A percentile compares a stretch with the other conserved stretches of the same genome.
Evolutionary conservation across 495 filamentous ascomycete genomes (phyloP).

Genomic region (Aspergillus leporis): DNA sequence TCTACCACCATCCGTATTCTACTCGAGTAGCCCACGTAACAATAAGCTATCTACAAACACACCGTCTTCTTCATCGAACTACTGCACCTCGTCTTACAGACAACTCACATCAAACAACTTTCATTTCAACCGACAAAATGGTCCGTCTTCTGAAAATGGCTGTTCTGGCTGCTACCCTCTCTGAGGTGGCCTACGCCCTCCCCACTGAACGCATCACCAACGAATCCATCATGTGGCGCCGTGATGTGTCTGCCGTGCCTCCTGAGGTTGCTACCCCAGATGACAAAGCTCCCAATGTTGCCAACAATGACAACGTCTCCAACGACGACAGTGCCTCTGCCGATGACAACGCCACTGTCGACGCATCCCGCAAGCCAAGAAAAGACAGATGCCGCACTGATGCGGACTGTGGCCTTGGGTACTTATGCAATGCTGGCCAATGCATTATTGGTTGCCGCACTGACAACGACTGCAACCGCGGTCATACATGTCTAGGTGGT

Average conservation of each 20-base stretch:
- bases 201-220: background rate
- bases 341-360: background rate
- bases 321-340: background rate
- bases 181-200: background rate
- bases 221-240: background rate
- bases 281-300: background rate
- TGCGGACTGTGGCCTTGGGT: conserved; percentile 8
- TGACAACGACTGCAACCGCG: conserved; percentile 8
- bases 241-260: background rate
- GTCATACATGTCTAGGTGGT: conserved; percentile 5
- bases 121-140: background rate
- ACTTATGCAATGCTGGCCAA: background rate
- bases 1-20: background rate
- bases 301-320: background rate
- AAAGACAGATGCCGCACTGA: background rate
- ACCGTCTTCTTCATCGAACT: background rate
- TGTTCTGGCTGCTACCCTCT: background rate
- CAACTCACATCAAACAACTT: background rate
- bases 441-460: conserved; percentile 9
- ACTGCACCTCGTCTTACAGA: background rate
- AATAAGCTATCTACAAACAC: background rate
- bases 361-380: background rate
- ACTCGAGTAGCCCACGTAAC: too few relatives aligned
- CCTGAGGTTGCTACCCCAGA: background rate
- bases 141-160: background rate